Percentiles rank a stretch among this genome's conserved stretches.
Conservation (phyloP, 2,329 filamentous ascomycete species). For the Rosellinia necatrix region DNA sequence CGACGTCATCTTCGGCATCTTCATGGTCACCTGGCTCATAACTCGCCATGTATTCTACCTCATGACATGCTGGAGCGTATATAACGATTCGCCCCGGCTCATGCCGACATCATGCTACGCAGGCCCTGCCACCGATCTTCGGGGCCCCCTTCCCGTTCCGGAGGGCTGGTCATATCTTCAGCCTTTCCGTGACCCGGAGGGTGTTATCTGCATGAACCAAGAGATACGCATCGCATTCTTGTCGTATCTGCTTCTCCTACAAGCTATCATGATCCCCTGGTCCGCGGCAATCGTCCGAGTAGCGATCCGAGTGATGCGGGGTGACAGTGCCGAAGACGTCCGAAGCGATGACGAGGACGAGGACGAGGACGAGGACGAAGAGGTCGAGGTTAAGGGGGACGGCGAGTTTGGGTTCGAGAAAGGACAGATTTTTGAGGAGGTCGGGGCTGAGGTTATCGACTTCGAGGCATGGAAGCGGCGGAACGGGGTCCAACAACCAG, state of each 20-base stretch:
- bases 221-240: conserved; percentile 78
- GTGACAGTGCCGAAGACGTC: conserved; percentile 77
- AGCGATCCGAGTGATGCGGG: conserved; percentile 75
- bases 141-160: conserved; percentile 56
- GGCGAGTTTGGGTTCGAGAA: conserved; percentile 50
- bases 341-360: conserved; percentile 85
- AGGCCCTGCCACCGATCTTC: conserved; percentile 58
- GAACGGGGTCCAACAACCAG: conserved; percentile 53
- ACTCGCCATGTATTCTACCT: conserved; percentile 81
- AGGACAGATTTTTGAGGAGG: conserved; percentile 64
- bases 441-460: conserved; percentile 72
- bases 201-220: conserved; percentile 79
- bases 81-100: conserved; percentile 62
- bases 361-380: conserved; percentile 60
- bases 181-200: conserved; percentile 71
- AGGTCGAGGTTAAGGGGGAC: conserved; percentile 54
- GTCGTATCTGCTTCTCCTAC: conserved; percentile 74
- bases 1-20: conserved; percentile 81
- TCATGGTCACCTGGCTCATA: conserved; percentile 81
- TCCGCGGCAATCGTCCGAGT: conserved; percentile 84
- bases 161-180: conserved; percentile 64
- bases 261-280: conserved; percentile 81
- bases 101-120: conserved; percentile 75
- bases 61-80: conserved; percentile 80
- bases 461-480: conserved; percentile 65